phyloP scores from a whole-genome alignment of 1,284 basidiomycete species.

The Leccinum solheimii region DNA sequence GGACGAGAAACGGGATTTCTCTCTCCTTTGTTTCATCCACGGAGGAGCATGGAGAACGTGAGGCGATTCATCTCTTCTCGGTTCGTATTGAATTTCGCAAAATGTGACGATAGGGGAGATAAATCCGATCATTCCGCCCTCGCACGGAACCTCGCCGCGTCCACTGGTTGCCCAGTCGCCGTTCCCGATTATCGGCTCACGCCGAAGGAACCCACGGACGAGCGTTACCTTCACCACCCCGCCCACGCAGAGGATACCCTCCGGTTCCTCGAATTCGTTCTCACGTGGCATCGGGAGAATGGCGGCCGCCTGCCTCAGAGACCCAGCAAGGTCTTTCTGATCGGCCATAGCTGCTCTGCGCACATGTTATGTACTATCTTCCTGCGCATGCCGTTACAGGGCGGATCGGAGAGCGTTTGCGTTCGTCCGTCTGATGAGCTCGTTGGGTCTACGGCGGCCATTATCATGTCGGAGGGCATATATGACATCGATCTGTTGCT shows the following conservation, averaged over 20 bases:
- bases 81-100: slow-evolving; percentile 7
- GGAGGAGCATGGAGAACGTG: slow-evolving; percentile 80
- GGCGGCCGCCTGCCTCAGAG: slow-evolving; percentile 21
- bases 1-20: slow-evolving; percentile 8
- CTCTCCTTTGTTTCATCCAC: slow-evolving; percentile 64
- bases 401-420: slow-evolving; percentile 34
- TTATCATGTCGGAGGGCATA: slow-evolving; percentile 71
- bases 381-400: slow-evolving; percentile 45
- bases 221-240: slow-evolving; percentile 57
- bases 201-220: slow-evolving; percentile 37
- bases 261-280: slow-evolving; percentile 57
- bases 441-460: slow-evolving; percentile 48
- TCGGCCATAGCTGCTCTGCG: slow-evolving; percentile 78
- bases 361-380: slow-evolving; percentile 76
- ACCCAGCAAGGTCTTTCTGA: slow-evolving; percentile 48
- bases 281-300: slow-evolving; percentile 32
- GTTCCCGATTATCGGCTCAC: slow-evolving; percentile 78
- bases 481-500: slow-evolving; percentile 70
- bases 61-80: slow-evolving; percentile 32
- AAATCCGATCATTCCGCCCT: slow-evolving; percentile 59
- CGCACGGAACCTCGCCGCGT: slow-evolving; percentile 50
- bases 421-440: slow-evolving; percentile 45
- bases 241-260: slow-evolving; percentile 68
- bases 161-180: slow-evolving; percentile 57
- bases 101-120: slow-evolving; percentile 54